Evolutionary conservation across 73 alveolate species (phyloP).

Genomic region (Tetrahymena malaccensis): DNA sequence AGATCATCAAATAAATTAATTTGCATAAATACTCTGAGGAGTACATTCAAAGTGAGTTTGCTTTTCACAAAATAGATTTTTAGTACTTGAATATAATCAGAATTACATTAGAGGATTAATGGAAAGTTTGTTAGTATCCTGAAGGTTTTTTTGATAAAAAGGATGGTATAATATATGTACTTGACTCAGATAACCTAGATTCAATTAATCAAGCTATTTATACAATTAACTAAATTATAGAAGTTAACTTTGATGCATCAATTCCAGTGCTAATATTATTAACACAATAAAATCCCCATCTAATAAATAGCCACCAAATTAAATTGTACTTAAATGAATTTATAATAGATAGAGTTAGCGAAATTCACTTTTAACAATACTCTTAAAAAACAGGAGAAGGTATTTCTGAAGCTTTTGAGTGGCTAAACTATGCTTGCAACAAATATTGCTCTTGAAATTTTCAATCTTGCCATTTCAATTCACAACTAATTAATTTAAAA

Average conservation of each 20-base stretch:
- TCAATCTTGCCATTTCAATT: background rate
- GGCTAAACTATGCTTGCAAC: background rate
- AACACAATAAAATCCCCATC: background rate
- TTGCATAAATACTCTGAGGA: background rate
- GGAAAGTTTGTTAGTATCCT: background rate
- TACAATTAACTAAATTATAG: background rate
- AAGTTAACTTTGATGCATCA: background rate
- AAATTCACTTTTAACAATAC: background rate
- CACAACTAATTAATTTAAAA: too few species aligned
- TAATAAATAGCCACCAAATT: background rate
- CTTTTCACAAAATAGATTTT: background rate
- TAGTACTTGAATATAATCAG: background rate
- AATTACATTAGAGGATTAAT: background rate
- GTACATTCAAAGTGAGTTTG: background rate
- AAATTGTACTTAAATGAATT: background rate
- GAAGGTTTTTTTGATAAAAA: background rate
- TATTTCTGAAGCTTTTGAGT: background rate
- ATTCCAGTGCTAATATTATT: background rate
- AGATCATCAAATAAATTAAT: background rate
- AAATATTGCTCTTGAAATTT: background rate
- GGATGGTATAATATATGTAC: background rate
- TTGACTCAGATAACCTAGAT: background rate
- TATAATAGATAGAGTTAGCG: background rate
- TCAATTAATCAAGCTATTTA: background rate
- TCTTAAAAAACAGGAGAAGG: background rate